Evolutionary conservation across 2,329 filamentous ascomycete genomes (phyloP), one percentile per base, ranked within the genome.

Genomic region (Phialophora expanda): DNA sequence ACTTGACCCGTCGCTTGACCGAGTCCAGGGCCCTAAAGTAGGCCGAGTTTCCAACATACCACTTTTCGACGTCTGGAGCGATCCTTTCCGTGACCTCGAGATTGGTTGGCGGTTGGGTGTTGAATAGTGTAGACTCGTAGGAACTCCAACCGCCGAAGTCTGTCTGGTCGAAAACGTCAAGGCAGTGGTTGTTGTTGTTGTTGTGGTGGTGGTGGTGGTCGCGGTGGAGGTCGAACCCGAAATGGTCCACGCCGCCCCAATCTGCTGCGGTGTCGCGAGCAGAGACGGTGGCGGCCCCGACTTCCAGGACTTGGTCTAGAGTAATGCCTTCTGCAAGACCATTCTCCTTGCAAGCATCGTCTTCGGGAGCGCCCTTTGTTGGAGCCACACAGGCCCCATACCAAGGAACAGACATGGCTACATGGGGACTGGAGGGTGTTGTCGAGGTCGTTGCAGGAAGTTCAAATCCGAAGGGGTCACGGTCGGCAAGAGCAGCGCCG

Each of bases 41-140:
- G 2, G 69, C 69, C 12, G 62, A 64, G 53, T 70, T 68, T 1
- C 66, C 69, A 14, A 66, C 67, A 30, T 69, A 53, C 69, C 69
- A 70, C 46, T 70, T 70, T 17, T 67, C 64, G 20, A 59, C 50
- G 41, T 70, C 69, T 17, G 64, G 66, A 1, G 64, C 69, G 50
- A 67, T 64, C 2, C 34, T 38, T 38, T 54, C 41, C 6, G n/a
- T n/a, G n/a, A n/a, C n/a, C n/a, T n/a, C n/a, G n/a, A n/a, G n/a
- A n/a, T n/a, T n/a, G n/a, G n/a, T n/a, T n/a, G n/a, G n/a, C n/a
- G n/a, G n/a, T n/a, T n/a, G n/a, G n/a, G n/a, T n/a, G n/a, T n/a
- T n/a, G n/a, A 69, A 65, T 3, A 60, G 69, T 2, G 66, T 65
- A 6, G 66, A 61, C 8, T 41, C 32, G 22, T 46, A 20, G 1